Base-by-base conservation (phyloP, 192 early-diverging fungal genomes). In the Podila verticillata region DNA sequence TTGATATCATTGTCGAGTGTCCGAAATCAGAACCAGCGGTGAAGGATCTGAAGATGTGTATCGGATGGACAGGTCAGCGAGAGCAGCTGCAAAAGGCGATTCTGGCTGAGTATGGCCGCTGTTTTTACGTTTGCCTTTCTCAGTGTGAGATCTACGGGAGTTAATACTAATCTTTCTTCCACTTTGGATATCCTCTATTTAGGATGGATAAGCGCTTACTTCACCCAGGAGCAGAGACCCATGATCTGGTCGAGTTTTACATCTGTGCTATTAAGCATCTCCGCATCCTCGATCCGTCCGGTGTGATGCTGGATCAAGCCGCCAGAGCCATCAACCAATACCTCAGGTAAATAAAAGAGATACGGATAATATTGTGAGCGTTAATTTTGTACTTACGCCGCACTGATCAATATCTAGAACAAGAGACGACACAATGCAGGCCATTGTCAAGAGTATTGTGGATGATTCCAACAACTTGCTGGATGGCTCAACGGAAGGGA, bases 1-100 rank as follows among this genome's bases (percentile, higher is more conserved):
- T 94, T 60, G 78, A 90, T 51, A 92, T 94, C 20, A 92, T 94
- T 56, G 84, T 93, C 20, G 93, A 91, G 29, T 93, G 85, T 56
- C 93, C 93, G 1, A 86, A 86, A 22, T 92, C 93, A 1, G 61
- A 73, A 15, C 82, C 85, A 6, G 89, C 91, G 2, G 85, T 94
- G 7, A 57, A 68, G n/a, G 92, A 94, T 68, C 65, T 93, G 61
- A 85, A 89, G n/a, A 73, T 68, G 0, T 86, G 88, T 64, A 63
- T 83, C 3, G 65, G 48, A 20, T 74, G 65, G 78, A 81, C 83
- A 20, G 70, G 83, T 22, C 69, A 74, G 57, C 73, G 71, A 3
- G 77, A 82, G 4, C 78, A 81, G 34, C 62, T 84, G 15, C 66
- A 70, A 13, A 54, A 72, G 7, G 57, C 73, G 13, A 70, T 84